Conservation (phyloP, 441 rosid species). For the Pelargonium fulgidum region DNA sequence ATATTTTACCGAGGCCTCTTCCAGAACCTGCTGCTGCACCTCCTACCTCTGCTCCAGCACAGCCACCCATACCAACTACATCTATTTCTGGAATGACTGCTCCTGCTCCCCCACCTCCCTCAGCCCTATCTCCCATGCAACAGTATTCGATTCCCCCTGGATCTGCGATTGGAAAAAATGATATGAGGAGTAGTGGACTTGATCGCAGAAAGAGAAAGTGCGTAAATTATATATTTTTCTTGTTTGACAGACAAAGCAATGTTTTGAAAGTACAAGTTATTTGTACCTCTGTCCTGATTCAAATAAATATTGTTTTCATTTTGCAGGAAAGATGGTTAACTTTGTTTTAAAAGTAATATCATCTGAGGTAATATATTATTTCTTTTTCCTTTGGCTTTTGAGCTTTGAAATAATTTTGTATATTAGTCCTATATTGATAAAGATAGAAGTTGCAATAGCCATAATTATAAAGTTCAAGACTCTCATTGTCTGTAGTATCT, state of each 20-base stretch:
- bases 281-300: neutral
- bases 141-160: conserved; percentile 49
- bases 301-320: neutral
- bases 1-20: conserved; percentile 79
- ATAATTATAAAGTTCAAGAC: neutral
- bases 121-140: conserved; percentile 67
- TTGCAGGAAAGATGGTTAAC: conserved; percentile 3
- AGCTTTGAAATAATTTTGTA: neutral
- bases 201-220: conserved; percentile 89
- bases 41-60: conserved; percentile 28
- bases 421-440: neutral
- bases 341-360: neutral
- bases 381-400: neutral
- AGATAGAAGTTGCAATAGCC: neutral
- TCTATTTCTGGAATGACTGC: conserved; percentile 38
- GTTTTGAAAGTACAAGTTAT: neutral
- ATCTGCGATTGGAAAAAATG: conserved; percentile 50
- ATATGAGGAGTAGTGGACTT: conserved; percentile 52
- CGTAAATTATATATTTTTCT: conserved; percentile 21
- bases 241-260: neutral
- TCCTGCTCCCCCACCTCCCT: conserved; percentile 40
- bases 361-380: conserved; percentile 3
- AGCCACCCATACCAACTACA: conserved; percentile 41
- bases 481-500: too few relatives aligned
- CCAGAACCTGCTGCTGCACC: conserved; percentile 60